phyloP scores from a whole-genome alignment of 2,329 filamentous ascomycete species.

The Pseudohalonectria lignicola region DNA sequence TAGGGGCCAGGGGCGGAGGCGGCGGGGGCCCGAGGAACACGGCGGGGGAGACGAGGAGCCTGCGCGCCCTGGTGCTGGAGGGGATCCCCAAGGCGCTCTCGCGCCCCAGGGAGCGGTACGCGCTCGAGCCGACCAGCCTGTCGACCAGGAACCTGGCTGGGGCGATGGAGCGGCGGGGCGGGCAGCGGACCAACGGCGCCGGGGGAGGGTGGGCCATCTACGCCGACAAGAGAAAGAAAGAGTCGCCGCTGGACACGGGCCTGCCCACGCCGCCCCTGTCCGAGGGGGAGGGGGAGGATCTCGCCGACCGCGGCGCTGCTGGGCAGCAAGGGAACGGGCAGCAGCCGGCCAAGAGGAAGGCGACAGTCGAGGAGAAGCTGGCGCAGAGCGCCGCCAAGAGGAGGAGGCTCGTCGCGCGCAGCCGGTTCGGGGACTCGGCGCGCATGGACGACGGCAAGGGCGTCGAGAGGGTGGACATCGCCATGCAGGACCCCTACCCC shows the following conservation, averaged over 20 bases:
- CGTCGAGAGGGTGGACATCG: constrained; percentile 49
- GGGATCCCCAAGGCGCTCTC: constrained; percentile 78
- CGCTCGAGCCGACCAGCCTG: constrained; percentile 56
- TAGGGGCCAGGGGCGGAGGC: constrained; percentile 15
- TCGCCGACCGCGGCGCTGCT: constrained; percentile 2
- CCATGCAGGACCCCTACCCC: constrained; percentile 47
- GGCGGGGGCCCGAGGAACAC: constrained; percentile 11
- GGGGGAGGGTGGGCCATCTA: constrained; percentile 75
- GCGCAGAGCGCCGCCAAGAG: constrained; percentile 39
- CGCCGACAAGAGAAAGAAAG: constrained; percentile 45
- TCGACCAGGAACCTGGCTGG: constrained; percentile 61
- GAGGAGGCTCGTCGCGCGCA: constrained; percentile 48
- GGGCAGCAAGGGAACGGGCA: background rate
- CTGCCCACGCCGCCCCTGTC: constrained; percentile 36
- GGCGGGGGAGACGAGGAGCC: constrained; percentile 46
- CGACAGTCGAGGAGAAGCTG: constrained; percentile 14
- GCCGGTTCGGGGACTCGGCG: constrained; percentile 58
- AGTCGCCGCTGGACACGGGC: constrained; percentile 43
- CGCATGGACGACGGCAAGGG: constrained; percentile 45
- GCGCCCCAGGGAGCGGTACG: constrained; percentile 59
- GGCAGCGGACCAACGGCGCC: constrained; percentile 58
- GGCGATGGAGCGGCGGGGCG: constrained; percentile 57
- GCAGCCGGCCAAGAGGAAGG: background rate
- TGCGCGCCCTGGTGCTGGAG: constrained; percentile 62
- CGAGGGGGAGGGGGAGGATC: constrained; percentile 15